Conservation (phyloP, 257 asterid genomes). For the Jaltomata sinuosa region DNA sequence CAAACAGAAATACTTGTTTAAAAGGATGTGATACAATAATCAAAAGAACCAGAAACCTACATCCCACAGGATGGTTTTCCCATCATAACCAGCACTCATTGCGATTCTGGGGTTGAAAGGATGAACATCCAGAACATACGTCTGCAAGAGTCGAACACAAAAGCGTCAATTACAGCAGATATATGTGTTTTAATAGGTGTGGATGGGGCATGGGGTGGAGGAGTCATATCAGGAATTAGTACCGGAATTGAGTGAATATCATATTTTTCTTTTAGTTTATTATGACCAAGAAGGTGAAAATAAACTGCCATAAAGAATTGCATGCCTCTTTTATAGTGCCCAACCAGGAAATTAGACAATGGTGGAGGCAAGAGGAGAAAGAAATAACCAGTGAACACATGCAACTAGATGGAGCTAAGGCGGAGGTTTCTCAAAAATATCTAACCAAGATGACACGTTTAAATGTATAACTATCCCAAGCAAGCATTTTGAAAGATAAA, state of each 20-base stretch:
- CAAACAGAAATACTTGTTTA: neutral
- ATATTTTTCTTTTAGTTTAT: neutral
- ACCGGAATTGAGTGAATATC: neutral
- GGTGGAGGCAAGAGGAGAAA: neutral
- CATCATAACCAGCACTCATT: slow-evolving; percentile 99
- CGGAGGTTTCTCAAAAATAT: neutral
- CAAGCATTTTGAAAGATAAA: neutral
- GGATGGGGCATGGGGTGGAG: neutral
- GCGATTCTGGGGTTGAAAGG: slow-evolving; percentile 98
- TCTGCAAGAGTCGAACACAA: slow-evolving; percentile 36
- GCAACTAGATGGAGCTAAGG: neutral
- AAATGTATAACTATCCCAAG: neutral
- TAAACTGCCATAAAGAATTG: neutral
- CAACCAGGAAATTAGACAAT: neutral
- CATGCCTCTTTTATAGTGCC: neutral
- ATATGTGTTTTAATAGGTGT: neutral
- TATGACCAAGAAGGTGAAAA: neutral
- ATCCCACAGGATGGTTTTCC: slow-evolving; percentile 96
- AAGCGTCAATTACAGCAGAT: neutral
- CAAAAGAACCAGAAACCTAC: slow-evolving; percentile 47
- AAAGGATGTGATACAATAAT: slow-evolving; percentile 5
- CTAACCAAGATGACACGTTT: neutral
- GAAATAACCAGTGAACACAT: neutral
- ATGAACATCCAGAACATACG: slow-evolving; percentile 97
- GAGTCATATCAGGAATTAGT: neutral